Base-by-base conservation (phyloP, 345 rosid species). In the Populus tremula region DNA sequence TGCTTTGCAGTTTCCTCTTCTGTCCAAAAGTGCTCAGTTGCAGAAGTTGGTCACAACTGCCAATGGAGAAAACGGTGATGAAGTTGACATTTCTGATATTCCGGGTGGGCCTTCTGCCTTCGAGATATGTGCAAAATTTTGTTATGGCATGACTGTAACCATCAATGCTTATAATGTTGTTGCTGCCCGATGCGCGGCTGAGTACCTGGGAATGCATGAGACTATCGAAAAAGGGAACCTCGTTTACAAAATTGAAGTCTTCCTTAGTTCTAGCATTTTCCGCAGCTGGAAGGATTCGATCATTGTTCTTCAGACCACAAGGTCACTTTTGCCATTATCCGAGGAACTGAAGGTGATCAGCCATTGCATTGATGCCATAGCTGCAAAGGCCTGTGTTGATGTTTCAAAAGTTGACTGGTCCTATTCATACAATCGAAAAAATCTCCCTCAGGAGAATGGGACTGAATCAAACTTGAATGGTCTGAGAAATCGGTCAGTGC, bases 211-310 rank as follows among this genome's bases (percentile, higher is more conserved):
- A 82, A 94, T 94, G 98, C 80, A 92, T 8, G 98, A 94, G 79
- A 76, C 83, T 13, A 76, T 87, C 12, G 98, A 94, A 79, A 92
- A 91, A 83, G 95, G 98, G 77, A 94, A 94, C 67, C 90, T 94
- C 36, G 80, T 89, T 72, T 90, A 90, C 88, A 94, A 94, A 83
- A 84, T 94, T 16, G 97, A 94, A 61, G 92, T 94, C 74, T 94
- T 94, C 75, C 91, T 92, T 43, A 90, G 75, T 85, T 84, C 95
- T 3, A 89, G 95, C 86, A 84, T 92, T 62, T 94, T 89, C 45
- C 89, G 85, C 64, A 86, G 98, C 85, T 94, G 98, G 98, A 94
- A 94, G 81, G 98, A 94, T 84, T 92, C 97, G 5, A 89, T 94
- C 85, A 89, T 90, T 63, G 89, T 86, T 78, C 92, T 94, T 74